These are phyloP conservation scores for Cryptococcus sp. DNA, from an alignment of 1,284 basidiomycete genomes.

Conservation along the genomic window DNA sequence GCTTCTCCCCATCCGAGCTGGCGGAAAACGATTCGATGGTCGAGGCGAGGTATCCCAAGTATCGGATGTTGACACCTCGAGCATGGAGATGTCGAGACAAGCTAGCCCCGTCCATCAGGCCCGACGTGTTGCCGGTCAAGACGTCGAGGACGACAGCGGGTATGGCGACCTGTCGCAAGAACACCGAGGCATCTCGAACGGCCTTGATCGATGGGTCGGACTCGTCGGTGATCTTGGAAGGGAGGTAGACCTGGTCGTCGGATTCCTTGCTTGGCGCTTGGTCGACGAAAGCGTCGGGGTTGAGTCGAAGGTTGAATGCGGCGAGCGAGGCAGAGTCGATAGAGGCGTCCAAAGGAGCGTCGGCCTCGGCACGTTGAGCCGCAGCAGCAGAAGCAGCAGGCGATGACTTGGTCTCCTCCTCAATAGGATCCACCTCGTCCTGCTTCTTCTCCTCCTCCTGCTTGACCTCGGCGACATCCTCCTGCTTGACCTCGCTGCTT, in stretches of 20 bases:
- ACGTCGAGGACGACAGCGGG: constrained; percentile 50
- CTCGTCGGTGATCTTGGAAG: constrained; percentile 47
- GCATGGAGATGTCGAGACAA: constrained; percentile 52
- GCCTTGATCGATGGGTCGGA: constrained; percentile 51
- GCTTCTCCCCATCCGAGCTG: constrained; percentile 25
- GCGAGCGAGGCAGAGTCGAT: constrained; percentile 24
- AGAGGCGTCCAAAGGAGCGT: constrained; percentile 23
- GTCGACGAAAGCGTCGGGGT: constrained; percentile 56
- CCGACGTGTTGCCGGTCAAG: constrained; percentile 47
- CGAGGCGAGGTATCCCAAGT: constrained; percentile 51
- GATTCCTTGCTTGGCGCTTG: constrained; percentile 30
- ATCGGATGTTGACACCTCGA: constrained; percentile 57
- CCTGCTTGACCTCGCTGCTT: constrained; percentile 44
- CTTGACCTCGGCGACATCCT: constrained; percentile 25
- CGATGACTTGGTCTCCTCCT: constrained; percentile 8
- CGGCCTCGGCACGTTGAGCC: constrained; percentile 23
- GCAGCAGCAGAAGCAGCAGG: constrained; percentile 23
- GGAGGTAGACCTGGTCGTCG: constrained; percentile 11
- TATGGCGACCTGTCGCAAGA: constrained; percentile 50
- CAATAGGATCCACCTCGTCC: not conserved
- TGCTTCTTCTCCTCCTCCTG: constrained; percentile 19
- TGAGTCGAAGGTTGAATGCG: constrained; percentile 53
- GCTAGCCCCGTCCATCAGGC: constrained; percentile 51
- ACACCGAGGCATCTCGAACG: constrained; percentile 52
- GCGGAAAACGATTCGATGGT: constrained; percentile 46